phyloP scores from a whole-genome alignment of 2,329 filamentous ascomycete genomes.

The Stylonectria norvegica region DNA sequence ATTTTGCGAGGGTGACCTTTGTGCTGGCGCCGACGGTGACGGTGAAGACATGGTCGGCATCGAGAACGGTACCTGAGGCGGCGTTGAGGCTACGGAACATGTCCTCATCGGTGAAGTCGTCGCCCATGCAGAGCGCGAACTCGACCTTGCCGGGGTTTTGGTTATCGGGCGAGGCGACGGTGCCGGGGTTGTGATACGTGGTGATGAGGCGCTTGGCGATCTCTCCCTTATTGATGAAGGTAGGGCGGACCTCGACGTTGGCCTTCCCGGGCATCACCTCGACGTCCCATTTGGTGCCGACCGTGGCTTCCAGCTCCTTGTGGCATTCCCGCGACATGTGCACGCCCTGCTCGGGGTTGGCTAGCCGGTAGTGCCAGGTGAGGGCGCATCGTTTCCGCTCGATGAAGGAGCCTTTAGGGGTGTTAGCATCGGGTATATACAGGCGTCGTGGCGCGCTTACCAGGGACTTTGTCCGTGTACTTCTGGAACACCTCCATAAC shows the following conservation, averaged over 20 bases:
- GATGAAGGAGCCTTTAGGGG: slow-evolving; percentile 72
- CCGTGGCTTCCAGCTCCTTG: slow-evolving; percentile 72
- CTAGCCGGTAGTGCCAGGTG: slow-evolving; percentile 95
- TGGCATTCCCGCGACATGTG: slow-evolving; percentile 80
- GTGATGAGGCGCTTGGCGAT: slow-evolving; percentile 81
- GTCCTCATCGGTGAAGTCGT: slow-evolving; percentile 98
- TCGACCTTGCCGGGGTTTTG: slow-evolving; percentile 57
- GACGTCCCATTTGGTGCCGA: slow-evolving; percentile 79
- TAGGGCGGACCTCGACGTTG: slow-evolving; percentile 93
- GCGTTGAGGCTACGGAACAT: slow-evolving; percentile 79
- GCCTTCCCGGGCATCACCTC: slow-evolving; percentile 97
- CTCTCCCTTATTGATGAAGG: slow-evolving; percentile 96
- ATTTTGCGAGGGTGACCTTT: slow-evolving; percentile 86
- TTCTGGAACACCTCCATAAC: slow-evolving; percentile 81
- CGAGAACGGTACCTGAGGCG: slow-evolving; percentile 50
- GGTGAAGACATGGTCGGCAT: slow-evolving; percentile 71
- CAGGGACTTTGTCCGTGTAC: slow-evolving; percentile 82
- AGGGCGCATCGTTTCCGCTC: slow-evolving; percentile 91
- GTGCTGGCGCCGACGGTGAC: slow-evolving; percentile 89
- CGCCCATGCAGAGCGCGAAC: slow-evolving; percentile 86
- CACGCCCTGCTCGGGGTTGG: slow-evolving; percentile 78
- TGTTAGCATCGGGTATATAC: slow-evolving; percentile 6
- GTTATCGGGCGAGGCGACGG: slow-evolving; percentile 43
- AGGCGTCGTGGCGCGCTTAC: slow-evolving; percentile 42
- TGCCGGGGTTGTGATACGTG: slow-evolving; percentile 59